These are phyloP conservation scores for Pichia membranifaciens DNA, from an alignment of 805 yeast species.

Conservation along the genomic window DNA sequence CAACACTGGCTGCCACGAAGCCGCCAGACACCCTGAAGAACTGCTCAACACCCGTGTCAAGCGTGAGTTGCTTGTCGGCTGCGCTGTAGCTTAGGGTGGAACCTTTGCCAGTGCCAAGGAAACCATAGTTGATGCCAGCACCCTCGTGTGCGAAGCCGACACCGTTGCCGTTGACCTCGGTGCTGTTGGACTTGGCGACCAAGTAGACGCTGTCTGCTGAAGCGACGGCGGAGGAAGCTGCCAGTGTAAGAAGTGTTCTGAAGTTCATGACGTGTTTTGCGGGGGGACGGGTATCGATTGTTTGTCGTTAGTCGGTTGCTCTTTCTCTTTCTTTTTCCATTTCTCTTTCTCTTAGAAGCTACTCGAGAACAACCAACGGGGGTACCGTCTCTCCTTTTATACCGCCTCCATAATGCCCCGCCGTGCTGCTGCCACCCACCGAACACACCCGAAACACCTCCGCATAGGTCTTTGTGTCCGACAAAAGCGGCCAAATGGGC, in stretches of 20 bases:
- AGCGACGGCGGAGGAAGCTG: slow-evolving; percentile 11
- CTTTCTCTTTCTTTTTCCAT: no score
- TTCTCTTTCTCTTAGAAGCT: no score
- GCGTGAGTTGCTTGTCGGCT: slow-evolving; percentile 6
- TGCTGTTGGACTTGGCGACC: slow-evolving; percentile 24
- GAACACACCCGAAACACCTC: no score
- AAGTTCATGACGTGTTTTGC: slow-evolving; percentile 11
- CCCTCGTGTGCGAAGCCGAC: slow-evolving; percentile 38
- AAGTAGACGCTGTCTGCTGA: slow-evolving; percentile 21
- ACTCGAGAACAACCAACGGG: no score
- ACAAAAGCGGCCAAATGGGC: no score
- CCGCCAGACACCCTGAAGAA: slow-evolving; percentile 4
- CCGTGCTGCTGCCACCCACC: no score
- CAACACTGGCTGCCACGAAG: slow-evolving; percentile 15
- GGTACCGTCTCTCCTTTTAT: no score
- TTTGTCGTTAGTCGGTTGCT: no score
- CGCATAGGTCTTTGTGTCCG: no score
- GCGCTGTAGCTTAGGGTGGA: slow-evolving; percentile 17
- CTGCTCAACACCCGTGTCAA: not conserved
- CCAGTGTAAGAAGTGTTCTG: slow-evolving; percentile 5
- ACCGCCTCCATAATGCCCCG: no score
- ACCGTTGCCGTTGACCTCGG: slow-evolving; percentile 25
- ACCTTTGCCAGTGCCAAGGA: slow-evolving; percentile 16
- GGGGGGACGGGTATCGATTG: no score
- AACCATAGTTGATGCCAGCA: slow-evolving; percentile 41